Base-by-base conservation (phyloP, 75 land plant genomes). In the Gnetum montanum region DNA sequence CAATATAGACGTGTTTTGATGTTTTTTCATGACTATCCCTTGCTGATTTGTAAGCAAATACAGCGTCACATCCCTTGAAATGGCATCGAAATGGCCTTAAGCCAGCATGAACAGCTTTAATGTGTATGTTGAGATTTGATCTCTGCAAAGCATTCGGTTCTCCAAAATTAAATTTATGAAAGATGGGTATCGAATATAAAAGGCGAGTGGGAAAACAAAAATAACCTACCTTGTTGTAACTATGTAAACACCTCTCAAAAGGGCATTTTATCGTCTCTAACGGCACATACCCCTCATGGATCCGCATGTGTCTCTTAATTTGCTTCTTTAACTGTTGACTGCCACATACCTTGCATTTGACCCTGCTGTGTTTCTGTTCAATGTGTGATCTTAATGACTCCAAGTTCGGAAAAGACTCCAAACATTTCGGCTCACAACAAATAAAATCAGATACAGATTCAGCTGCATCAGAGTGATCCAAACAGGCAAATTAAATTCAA, bases 1-100 rank as follows among this genome's bases (percentile, higher is more conserved):
- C 34, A 3, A 49, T 38, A 59, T 70, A 67, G 34, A 43, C 26
- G 56, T 82, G 96, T 11, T 25, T 1, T 6, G 73, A 54, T n/a
- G 71, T 44, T 40, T 65, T 79, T 66, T 90, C 96, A 60, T 90
- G 96, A 11, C 70, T 84, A 34, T 90, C 81, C 37, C 96, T 82
- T 4, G 74, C 80, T 74, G 72, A 78, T 59, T 69, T 90, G 60
- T 79, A 82, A 0, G 81, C 35, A 49, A 84, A 90, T 35, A 29
- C 66, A 80, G 34, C 59, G 44, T 65, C 78, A 77, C 89, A 90
- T 10, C 70, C 83, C 19, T 65, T 27, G 28, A 79, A 12, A 1
- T 71, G 16, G 54, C 96, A 90, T 1, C 18, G 24, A 60, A 68
- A 85, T 15, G 71, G 86, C 34, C 66, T 69, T 15, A 58, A 46